Evolutionary conservation across 1,284 basidiomycete genomes (phyloP).

Genomic region (Hemileia vastatrix): DNA sequence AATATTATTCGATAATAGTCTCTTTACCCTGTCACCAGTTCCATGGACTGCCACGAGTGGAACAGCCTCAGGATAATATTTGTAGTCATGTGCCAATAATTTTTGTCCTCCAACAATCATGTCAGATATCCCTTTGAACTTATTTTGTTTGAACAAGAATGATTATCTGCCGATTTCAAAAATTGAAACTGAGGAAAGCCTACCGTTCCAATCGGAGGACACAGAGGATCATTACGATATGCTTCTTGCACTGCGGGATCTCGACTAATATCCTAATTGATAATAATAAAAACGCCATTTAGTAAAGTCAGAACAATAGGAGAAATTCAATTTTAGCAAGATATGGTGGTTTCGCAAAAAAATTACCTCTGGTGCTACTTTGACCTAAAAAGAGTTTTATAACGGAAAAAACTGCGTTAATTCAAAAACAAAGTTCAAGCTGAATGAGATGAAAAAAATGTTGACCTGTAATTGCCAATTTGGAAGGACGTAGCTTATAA

Average conservation of each 20-base stretch:
- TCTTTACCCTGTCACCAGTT: conserved; percentile 40
- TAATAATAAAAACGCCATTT: too few relatives aligned
- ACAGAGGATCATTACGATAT: conserved; percentile 36
- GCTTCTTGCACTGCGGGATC: conserved; percentile 28
- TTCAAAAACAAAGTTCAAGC: conserved; percentile 28
- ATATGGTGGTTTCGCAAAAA: too few relatives aligned
- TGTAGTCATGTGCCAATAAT: conserved; percentile 36
- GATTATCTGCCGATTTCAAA: conserved; percentile 28
- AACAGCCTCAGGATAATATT: conserved; percentile 38
- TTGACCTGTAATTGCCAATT: conserved; percentile 18
- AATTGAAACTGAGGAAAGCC: conserved; percentile 27
- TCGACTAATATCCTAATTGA: conserved; percentile 29
- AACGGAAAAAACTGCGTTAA: conserved; percentile 32
- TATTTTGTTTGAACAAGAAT: conserved; percentile 28
- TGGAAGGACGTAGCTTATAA: conserved; percentile 28
- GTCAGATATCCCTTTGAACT: conserved; percentile 40
- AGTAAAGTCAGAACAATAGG: too few relatives aligned
- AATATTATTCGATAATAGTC: not conserved
- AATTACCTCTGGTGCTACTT: conserved; percentile 4
- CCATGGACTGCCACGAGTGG: conserved; percentile 46
- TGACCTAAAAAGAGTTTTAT: conserved; percentile 27
- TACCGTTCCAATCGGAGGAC: conserved; percentile 32
- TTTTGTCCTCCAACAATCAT: conserved; percentile 42
- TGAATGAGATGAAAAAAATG: conserved; percentile 29
- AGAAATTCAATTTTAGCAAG: too few relatives aligned